These are phyloP conservation scores for Blepharisma undulans DNA, from an alignment of 169 alveolate species.

Conservation along the genomic window DNA sequence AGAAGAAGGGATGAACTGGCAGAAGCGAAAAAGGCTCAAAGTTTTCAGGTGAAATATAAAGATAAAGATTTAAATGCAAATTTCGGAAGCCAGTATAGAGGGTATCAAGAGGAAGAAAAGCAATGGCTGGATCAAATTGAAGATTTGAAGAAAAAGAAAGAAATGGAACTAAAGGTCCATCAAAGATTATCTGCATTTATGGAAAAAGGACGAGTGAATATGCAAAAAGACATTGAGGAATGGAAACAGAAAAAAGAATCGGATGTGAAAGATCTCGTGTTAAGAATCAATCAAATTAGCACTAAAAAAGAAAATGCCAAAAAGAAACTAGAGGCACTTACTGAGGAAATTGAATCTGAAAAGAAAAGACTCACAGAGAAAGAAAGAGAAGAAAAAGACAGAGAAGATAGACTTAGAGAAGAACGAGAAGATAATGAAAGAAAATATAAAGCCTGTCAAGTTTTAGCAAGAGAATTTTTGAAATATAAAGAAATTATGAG, in stretches of 20 bases:
- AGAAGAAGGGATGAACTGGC: conserved; percentile 50
- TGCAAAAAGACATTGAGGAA: background rate
- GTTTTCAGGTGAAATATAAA: conserved; percentile 51
- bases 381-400: conserved; percentile 35
- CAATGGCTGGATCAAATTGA: conserved; percentile 37
- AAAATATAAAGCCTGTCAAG: conserved; percentile 48
- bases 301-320: conserved; percentile 27
- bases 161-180: conserved; percentile 42
- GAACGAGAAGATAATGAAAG: conserved; percentile 46
- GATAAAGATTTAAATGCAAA: conserved; percentile 56
- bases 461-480: conserved; percentile 57
- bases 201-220: background rate
- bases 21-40: conserved; percentile 56
- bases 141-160: conserved; percentile 44
- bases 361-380: background rate
- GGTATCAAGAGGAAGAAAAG: conserved; percentile 41
- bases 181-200: background rate
- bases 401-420: conserved; percentile 6
- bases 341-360: background rate
- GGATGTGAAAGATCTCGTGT: conserved; percentile 40
- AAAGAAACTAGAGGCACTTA: conserved; percentile 11
- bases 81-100: conserved; percentile 40
- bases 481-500: conserved; percentile 56
- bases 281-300: conserved; percentile 3
- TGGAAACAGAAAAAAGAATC: conserved; percentile 54